A percentile compares a stretch with the other conserved stretches of the same genome.
These are phyloP conservation scores for Phytopythium cucurbitacearum DNA, from an alignment of 352 stramenopile genomes.

Conservation along the genomic window DNA sequence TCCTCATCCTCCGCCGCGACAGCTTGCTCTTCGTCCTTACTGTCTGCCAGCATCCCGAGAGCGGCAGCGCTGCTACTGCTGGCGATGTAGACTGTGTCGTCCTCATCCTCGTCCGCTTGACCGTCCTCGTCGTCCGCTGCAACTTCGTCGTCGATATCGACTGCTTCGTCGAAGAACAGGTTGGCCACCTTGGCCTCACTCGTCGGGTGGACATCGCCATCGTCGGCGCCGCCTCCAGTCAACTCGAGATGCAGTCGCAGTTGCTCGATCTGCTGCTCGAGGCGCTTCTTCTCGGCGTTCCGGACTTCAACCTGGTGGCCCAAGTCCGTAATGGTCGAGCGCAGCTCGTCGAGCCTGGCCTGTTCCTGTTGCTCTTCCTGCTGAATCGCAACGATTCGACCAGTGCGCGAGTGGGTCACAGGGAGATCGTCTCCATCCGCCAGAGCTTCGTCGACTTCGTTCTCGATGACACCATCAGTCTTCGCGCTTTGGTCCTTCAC, in stretches of 20 bases:
- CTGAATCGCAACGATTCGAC: background rate
- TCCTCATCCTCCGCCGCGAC: slow-evolving; percentile 24
- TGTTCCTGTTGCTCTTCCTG: slow-evolving; percentile 7
- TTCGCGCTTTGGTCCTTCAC: background rate
- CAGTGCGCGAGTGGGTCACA: no score
- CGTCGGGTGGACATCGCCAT: background rate
- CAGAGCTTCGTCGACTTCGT: background rate
- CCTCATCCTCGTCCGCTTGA: slow-evolving; percentile 13
- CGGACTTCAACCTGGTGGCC: slow-evolving; percentile 32
- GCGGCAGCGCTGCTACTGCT: slow-evolving; percentile 4
- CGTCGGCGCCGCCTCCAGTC: slow-evolving; percentile 21
- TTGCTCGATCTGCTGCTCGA: slow-evolving; percentile 68
- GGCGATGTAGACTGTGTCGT: slow-evolving; percentile 3
- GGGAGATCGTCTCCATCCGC: no score
- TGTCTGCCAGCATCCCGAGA: slow-evolving; percentile 10
- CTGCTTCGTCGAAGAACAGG: slow-evolving; percentile 8
- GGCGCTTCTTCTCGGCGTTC: slow-evolving; percentile 29
- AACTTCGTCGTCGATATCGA: slow-evolving; percentile 12
- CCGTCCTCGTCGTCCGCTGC: slow-evolving; percentile 1
- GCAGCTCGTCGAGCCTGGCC: slow-evolving; percentile 11
- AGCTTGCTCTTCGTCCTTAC: slow-evolving; percentile 17
- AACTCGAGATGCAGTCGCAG: slow-evolving; percentile 53
- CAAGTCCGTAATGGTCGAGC: slow-evolving; percentile 23
- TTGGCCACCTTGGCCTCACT: slow-evolving; percentile 18
- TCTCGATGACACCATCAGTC: background rate